Evolutionary conservation across 805 yeast species (phyloP).

Genomic region (Yarrowia sp.): DNA sequence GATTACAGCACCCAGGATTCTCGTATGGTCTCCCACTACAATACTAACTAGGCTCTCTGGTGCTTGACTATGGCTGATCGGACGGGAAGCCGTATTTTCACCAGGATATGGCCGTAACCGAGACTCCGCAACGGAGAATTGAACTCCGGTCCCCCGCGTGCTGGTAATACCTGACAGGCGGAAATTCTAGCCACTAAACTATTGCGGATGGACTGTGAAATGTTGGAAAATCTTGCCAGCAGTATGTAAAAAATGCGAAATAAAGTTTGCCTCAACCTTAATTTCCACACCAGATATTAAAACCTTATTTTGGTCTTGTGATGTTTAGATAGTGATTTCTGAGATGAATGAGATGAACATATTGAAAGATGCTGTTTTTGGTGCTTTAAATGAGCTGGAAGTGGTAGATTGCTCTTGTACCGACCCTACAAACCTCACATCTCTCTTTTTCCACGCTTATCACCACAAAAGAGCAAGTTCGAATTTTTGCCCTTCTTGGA

Average conservation of each 20-base stretch:
- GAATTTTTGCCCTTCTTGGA: neutral
- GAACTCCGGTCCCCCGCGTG: constrained; percentile 27
- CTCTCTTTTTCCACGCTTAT: neutral
- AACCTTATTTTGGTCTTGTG: neutral
- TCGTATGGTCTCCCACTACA: constrained; percentile 26
- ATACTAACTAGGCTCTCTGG: constrained; percentile 25
- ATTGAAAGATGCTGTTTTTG: neutral
- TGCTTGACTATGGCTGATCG: constrained; percentile 26
- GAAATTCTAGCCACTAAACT: constrained; percentile 44
- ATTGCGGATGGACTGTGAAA: constrained; percentile 29
- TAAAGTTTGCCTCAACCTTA: neutral
- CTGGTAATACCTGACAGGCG: constrained; percentile 39
- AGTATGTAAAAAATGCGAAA: neutral
- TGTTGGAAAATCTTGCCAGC: neutral
- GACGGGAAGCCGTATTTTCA: constrained; percentile 26
- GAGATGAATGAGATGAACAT: too few relatives aligned
- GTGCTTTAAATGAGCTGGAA: too few relatives aligned
- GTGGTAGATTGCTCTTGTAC: too few relatives aligned
- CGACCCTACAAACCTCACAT: neutral
- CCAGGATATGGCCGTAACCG: constrained; percentile 26
- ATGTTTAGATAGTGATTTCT: neutral
- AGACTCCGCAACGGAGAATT: constrained; percentile 23
- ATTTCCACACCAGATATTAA: too few relatives aligned
- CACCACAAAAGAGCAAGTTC: neutral
- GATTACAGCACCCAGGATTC: constrained; percentile 25